Evolutionary conservation across 2,329 filamentous ascomycete species (phyloP).

Genomic region (Pestalotiopsis sp.): DNA sequence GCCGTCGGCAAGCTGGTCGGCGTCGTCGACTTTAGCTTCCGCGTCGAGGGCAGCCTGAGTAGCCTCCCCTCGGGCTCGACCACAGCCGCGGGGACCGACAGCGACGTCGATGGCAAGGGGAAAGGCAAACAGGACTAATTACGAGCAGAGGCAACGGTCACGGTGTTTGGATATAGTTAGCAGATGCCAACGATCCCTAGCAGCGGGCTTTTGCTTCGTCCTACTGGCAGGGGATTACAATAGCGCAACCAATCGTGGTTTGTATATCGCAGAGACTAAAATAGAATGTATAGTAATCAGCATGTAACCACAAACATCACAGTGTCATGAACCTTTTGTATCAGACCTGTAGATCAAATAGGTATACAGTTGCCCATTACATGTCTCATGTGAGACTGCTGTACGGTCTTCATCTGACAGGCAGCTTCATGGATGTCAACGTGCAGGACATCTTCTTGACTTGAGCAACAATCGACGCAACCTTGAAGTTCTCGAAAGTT

Average conservation of each 20-base stretch:
- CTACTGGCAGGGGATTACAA: too few species aligned
- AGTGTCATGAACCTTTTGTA: not conserved
- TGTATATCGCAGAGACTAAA: not conserved
- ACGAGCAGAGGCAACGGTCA: not conserved
- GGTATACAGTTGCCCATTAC: too few species aligned
- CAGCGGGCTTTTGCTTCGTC: too few species aligned
- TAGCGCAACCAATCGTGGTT: too few species aligned
- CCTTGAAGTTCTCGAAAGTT: too few species aligned
- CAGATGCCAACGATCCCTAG: not conserved
- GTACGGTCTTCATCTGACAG: too few species aligned
- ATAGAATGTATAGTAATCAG: not conserved
- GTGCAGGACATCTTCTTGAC: too few species aligned
- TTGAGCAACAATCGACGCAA: too few species aligned
- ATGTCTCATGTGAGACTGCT: too few species aligned
- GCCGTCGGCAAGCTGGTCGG: constrained; percentile 70
- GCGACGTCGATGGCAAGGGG: constrained; percentile 11
- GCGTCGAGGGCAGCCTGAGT: constrained; percentile 39
- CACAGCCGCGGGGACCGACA: constrained; percentile 5
- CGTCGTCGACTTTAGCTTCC: constrained; percentile 74
- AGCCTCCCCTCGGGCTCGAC: constrained; percentile 6
- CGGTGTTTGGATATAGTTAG: not conserved
- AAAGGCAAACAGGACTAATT: constrained; percentile 26
- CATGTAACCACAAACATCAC: not conserved
- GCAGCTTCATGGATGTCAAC: too few species aligned
- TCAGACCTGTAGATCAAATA: not conserved